Evolutionary conservation across 306 rosid genomes (phyloP).

Genomic region (Neltuma alba): DNA sequence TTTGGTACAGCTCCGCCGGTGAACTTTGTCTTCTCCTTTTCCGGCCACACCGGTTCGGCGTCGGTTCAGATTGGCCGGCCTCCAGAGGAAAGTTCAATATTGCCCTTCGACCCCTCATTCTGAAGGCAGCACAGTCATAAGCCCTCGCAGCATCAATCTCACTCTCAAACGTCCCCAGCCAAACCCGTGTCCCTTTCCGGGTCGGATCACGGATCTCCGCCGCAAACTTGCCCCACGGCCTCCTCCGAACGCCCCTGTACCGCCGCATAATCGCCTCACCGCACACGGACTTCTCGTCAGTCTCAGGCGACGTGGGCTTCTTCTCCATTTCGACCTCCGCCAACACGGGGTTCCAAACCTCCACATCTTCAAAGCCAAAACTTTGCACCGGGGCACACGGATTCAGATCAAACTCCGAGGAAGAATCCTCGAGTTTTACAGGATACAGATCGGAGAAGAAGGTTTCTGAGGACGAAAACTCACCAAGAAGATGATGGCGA

Average conservation of each 20-base stretch:
- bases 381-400: slow-evolving; percentile 34
- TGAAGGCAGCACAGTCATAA: slow-evolving; percentile 84
- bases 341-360: background rate
- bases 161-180: slow-evolving; percentile 87
- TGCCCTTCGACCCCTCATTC: slow-evolving; percentile 80
- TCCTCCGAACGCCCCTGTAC: slow-evolving; percentile 77
- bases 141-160: slow-evolving; percentile 86
- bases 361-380: slow-evolving; percentile 28
- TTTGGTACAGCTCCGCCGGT: background rate
- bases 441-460: slow-evolving; percentile 48
- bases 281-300: background rate
- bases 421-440: slow-evolving; percentile 53
- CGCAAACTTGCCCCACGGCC: slow-evolving; percentile 90
- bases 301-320: background rate
- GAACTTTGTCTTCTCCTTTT: slow-evolving; percentile 52
- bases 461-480: slow-evolving; percentile 40
- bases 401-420: slow-evolving; percentile 45
- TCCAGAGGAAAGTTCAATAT: slow-evolving; percentile 74
- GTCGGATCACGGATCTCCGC: slow-evolving; percentile 87
- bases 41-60: slow-evolving; percentile 48
- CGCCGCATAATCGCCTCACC: slow-evolving; percentile 33
- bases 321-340: background rate
- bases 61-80: slow-evolving; percentile 50
- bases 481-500: slow-evolving; percentile 65
- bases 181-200: slow-evolving; percentile 69